phyloP scores from a whole-genome alignment of 331 rosid genomes.

The Cydonia oblonga region DNA sequence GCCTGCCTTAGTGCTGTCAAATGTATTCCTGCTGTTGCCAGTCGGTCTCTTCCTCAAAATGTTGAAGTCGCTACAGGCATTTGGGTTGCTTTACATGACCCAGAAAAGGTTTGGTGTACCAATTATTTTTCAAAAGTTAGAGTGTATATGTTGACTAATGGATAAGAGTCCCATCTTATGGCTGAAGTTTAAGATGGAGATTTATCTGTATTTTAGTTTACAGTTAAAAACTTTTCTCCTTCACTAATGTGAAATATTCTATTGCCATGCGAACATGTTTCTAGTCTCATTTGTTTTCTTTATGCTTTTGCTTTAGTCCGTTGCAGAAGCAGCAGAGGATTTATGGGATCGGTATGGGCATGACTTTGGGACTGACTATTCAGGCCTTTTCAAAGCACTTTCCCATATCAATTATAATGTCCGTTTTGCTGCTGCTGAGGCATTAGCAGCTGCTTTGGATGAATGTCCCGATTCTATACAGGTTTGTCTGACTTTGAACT shows the following conservation, averaged over 20 bases:
- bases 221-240: neutral
- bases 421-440: conserved; percentile 91
- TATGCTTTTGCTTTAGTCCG: conserved; percentile 43
- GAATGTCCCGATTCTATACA: conserved; percentile 86
- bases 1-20: conserved; percentile 88
- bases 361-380: conserved; percentile 84
- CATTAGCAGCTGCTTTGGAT: conserved; percentile 91
- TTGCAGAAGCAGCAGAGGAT: conserved; percentile 88
- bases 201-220: neutral
- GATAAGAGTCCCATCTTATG: neutral
- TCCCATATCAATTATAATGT: conserved; percentile 73
- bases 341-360: conserved; percentile 94
- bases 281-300: neutral
- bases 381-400: conserved; percentile 80
- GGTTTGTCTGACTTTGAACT: conserved; percentile 31
- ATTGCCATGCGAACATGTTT: neutral
- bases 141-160: neutral
- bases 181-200: neutral
- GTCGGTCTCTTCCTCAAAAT: conserved; percentile 54
- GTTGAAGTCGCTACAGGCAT: conserved; percentile 78
- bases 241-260: neutral
- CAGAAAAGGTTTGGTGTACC: conserved; percentile 65
- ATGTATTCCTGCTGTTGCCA: conserved; percentile 81
- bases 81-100: conserved; percentile 93
- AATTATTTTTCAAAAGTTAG: neutral